These are phyloP conservation scores for Blechomonas ayalai DNA, from an alignment of 208 protist species.

Conservation along the genomic window DNA sequence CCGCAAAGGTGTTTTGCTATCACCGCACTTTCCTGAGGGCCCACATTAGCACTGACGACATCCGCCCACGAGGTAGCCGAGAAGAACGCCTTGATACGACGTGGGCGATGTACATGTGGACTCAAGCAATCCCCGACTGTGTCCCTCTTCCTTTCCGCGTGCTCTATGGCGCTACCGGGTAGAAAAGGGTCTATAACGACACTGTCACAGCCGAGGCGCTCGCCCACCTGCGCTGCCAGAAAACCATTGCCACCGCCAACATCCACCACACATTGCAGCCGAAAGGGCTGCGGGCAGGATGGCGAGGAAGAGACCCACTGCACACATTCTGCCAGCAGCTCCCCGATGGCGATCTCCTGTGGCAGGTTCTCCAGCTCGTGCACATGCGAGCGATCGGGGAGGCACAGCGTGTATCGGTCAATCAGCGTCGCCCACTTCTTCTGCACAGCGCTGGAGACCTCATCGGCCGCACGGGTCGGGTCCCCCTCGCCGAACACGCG, in stretches of 20 bases:
- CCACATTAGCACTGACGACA: conserved; percentile 14
- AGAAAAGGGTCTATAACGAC: conserved; percentile 71
- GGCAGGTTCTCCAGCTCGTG: conserved; percentile 81
- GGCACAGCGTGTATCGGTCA: conserved; percentile 48
- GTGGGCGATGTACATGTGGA: no score
- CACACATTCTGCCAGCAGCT: conserved; percentile 22
- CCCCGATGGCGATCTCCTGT: conserved; percentile 74
- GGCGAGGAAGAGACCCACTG: neutral
- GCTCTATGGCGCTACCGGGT: conserved; percentile 62
- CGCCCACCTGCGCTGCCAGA: conserved; percentile 52
- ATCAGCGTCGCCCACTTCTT: conserved; percentile 33
- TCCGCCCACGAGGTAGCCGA: conserved; percentile 34
- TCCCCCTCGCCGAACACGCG: conserved; percentile 8
- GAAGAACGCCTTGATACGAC: conserved; percentile 33
- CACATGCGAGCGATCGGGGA: conserved; percentile 67
- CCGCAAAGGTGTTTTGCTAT: conserved; percentile 84
- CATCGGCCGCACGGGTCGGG: neutral
- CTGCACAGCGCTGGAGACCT: neutral
- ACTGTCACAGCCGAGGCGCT: conserved; percentile 46
- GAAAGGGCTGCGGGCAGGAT: neutral
- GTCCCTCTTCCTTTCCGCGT: conserved; percentile 4
- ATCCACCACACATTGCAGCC: conserved; percentile 43
- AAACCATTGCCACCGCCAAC: conserved; percentile 80
- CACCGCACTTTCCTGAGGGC: conserved; percentile 29
- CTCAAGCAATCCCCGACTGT: no score